Percentiles rank a stretch among this genome's conserved stretches.
Conservation (phyloP, 73 alveolate genomes). For the Paramecium octaurelia region DNA sequence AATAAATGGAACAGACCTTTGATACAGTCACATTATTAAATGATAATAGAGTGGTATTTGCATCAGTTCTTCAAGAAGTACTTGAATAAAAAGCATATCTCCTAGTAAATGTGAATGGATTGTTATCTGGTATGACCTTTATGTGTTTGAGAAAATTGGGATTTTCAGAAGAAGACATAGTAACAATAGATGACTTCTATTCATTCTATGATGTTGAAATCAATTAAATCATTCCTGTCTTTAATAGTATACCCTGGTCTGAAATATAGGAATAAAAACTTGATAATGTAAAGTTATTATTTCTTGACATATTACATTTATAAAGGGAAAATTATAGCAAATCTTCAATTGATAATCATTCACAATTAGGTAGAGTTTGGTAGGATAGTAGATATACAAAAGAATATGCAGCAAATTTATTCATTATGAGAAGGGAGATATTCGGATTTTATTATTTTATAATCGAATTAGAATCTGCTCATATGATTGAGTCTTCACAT, state of each 20-base stretch:
- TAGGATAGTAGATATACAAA: neutral
- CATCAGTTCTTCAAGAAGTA: neutral
- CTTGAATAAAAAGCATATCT: neutral
- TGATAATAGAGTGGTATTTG: neutral
- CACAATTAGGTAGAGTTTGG: neutral
- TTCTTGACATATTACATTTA: neutral
- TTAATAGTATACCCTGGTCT: neutral
- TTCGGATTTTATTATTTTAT: slow-evolving; percentile 30
- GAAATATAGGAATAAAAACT: neutral
- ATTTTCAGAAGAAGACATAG: neutral
- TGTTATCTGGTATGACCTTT: neutral
- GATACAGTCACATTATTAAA: neutral
- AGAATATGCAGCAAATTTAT: neutral
- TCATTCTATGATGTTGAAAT: neutral
- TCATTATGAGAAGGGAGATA: neutral
- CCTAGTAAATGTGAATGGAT: neutral
- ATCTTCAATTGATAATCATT: neutral
- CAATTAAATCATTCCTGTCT: neutral
- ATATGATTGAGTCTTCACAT: neutral
- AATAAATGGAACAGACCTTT: neutral
- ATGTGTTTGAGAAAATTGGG: slow-evolving; percentile 2
- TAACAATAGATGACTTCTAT: neutral
- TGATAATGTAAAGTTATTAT: neutral
- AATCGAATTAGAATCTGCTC: slow-evolving; percentile 11
- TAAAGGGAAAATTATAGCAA: neutral